Base-by-base conservation (phyloP, 331 rosid species). In the Malus hybrid region DNA sequence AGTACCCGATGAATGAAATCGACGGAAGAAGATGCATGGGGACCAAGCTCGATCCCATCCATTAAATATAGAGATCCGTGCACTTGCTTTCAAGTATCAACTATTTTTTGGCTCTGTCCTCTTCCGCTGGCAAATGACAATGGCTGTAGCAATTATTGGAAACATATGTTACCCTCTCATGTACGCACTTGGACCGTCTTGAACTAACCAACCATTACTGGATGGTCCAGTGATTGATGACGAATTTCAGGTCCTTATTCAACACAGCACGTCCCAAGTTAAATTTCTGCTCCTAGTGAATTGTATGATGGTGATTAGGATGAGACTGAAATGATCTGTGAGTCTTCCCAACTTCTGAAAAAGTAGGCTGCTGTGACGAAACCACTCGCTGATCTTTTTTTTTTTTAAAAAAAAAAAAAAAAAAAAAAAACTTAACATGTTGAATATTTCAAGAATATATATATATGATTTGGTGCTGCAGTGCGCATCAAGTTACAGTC, bases 191-290 rank as follows among this genome's bases (percentile, higher is more conserved):
- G 46, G 46, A 39, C 46, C 46, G 12, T 39, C 46, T 39, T 9
- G 46, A 39, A 39, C 46, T 39, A 39, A 39, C 46, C 46, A 36
- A 36, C 42, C 3, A 36, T 0, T 36, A 36, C 1, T 0, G 44
- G 44, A 2, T 39, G 46, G 4, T 39, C 1, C 0, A 2, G 4
- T 39, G 4, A 39, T 39, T 39, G 12, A 39, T 9, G 12, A 10
- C 0, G 4, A 39, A 39, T 39, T 39, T 39, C 0, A 39, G 4
- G 0, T 39, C 0, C 1, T 3, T 39, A 39, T 39, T 39, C 0
- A 1, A 39, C 0, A 39, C 0, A 0, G 12, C 1, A 39, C 1
- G 12, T 39, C 0, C 0, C 0, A 1, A 39, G 12, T 39, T 39
- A 0, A 39, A 39, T 9, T 39, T 39, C 0, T 39, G 0, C 4